Evolutionary conservation across 306 rosid species (phyloP).

Genomic region (Glycine soja): DNA sequence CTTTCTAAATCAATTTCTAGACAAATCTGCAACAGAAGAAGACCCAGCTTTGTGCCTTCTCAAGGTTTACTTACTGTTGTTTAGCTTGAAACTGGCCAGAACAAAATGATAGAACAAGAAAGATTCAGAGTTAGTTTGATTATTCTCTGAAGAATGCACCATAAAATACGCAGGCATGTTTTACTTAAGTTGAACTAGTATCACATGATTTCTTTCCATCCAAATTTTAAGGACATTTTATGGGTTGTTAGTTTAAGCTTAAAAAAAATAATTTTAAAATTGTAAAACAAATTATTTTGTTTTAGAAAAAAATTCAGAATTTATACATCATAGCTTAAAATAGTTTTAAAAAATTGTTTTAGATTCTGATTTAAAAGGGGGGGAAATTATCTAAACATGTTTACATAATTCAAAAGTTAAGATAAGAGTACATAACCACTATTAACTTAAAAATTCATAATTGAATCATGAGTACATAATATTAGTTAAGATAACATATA

Average conservation of each 20-base stretch:
- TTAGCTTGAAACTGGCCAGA: background rate
- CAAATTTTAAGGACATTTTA: background rate
- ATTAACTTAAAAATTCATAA: no score
- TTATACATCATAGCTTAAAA: background rate
- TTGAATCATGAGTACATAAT: no score
- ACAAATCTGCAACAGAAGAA: background rate
- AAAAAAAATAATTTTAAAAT: background rate
- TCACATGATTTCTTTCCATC: background rate
- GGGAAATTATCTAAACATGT: background rate
- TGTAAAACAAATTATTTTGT: background rate
- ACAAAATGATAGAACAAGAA: background rate
- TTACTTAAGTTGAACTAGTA: background rate
- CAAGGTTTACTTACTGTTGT: background rate
- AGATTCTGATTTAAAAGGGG: background rate
- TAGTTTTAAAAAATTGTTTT: background rate
- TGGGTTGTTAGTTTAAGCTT: background rate
- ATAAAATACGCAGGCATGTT: background rate
- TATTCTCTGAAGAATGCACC: background rate
- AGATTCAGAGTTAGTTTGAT: background rate
- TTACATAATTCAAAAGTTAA: no score
- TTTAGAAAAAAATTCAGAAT: background rate
- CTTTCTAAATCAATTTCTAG: background rate
- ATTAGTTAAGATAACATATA: no score
- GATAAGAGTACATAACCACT: no score
- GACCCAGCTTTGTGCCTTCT: background rate